These are phyloP conservation scores for Diaporthe sp. DNA, from an alignment of 2,329 filamentous ascomycete species.

Conservation along the genomic window DNA sequence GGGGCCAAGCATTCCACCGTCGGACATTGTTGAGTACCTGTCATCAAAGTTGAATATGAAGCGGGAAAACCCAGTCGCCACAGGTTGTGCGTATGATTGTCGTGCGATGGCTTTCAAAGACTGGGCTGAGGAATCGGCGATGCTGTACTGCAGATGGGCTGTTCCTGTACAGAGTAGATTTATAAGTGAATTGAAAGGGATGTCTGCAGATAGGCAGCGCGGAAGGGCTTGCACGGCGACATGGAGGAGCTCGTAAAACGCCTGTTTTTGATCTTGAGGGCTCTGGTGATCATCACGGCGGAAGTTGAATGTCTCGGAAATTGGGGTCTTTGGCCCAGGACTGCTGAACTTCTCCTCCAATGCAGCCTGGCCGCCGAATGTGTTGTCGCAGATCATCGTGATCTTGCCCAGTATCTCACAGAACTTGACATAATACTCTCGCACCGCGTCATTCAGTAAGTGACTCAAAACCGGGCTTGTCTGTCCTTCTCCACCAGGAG, in stretches of 20 bases:
- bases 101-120: slow-evolving; percentile 95
- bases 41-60: slow-evolving; percentile 99
- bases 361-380: slow-evolving; percentile 95
- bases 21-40: slow-evolving; percentile 96
- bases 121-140: slow-evolving; percentile 90
- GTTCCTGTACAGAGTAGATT: slow-evolving; percentile 97
- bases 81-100: slow-evolving; percentile 92
- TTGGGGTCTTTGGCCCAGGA: slow-evolving; percentile 91
- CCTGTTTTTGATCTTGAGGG: slow-evolving; percentile 86
- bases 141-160: slow-evolving; percentile 92
- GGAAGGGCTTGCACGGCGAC: slow-evolving; percentile 96
- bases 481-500: slow-evolving; percentile 70
- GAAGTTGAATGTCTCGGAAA: slow-evolving; percentile 94
- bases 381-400: slow-evolving; percentile 95
- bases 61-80: slow-evolving; percentile 94
- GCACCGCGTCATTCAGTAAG: slow-evolving; percentile 79
- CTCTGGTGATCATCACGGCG: slow-evolving; percentile 82
- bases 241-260: slow-evolving; percentile 95
- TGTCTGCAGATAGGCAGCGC: slow-evolving; percentile 90
- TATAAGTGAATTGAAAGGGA: slow-evolving; percentile 93
- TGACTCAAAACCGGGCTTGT: slow-evolving; percentile 74
- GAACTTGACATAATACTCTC: slow-evolving; percentile 89
- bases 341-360: slow-evolving; percentile 95
- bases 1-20: slow-evolving; percentile 94
- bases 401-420: slow-evolving; percentile 97